Conservation (phyloP, 2,329 filamentous ascomycete species). For the Pseudogymnoascus sp. region DNA sequence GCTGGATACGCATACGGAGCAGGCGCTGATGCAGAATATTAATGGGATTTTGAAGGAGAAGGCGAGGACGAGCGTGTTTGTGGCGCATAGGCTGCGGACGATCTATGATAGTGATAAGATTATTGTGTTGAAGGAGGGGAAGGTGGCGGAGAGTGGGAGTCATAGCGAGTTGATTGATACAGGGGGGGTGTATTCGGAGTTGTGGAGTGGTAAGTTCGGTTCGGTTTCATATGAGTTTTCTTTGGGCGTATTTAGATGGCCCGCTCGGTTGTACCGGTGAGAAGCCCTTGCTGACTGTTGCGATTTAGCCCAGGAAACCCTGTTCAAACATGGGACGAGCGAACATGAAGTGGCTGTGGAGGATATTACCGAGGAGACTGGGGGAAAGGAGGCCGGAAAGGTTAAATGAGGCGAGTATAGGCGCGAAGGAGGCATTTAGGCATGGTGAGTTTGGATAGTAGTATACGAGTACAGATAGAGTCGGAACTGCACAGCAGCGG, state of each 20-base stretch:
- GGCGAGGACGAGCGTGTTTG: slow-evolving; percentile 82
- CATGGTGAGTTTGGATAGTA: neutral
- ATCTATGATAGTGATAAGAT: slow-evolving; percentile 93
- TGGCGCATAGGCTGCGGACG: slow-evolving; percentile 84
- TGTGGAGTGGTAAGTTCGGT: slow-evolving; percentile 71
- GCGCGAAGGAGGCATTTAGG: neutral
- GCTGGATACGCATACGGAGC: slow-evolving; percentile 87
- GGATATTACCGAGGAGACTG: slow-evolving; percentile 8
- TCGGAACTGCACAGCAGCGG: neutral
- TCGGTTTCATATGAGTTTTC: neutral
- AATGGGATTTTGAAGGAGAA: slow-evolving; percentile 89
- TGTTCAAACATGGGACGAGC: slow-evolving; percentile 43
- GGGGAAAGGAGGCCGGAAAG: neutral
- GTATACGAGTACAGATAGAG: neutral
- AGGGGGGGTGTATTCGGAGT: slow-evolving; percentile 74
- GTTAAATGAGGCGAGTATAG: neutral
- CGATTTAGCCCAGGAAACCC: slow-evolving; percentile 52
- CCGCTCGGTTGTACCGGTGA: neutral
- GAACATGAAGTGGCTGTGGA: slow-evolving; percentile 27
- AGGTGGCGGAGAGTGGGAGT: slow-evolving; percentile 82
- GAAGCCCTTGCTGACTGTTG: slow-evolving; percentile 7
- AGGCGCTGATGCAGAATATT: slow-evolving; percentile 83
- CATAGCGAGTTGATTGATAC: slow-evolving; percentile 76
- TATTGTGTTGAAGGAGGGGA: slow-evolving; percentile 78
- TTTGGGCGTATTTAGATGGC: neutral